phyloP scores from a whole-genome alignment of 2,329 filamentous ascomycete genomes.

The Apiospora hydei region DNA sequence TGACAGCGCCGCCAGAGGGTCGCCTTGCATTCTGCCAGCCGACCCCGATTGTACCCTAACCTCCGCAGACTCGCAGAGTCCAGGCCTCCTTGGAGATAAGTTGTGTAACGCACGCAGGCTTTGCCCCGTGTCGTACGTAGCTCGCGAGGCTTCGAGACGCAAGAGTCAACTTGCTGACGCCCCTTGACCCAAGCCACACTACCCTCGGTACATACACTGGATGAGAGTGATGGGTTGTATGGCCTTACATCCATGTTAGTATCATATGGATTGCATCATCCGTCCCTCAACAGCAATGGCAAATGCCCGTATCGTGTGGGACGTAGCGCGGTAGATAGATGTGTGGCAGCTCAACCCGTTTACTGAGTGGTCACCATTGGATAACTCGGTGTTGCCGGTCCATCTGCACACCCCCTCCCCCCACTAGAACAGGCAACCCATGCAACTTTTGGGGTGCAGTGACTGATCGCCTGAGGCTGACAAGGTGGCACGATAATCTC shows the following conservation, averaged over 20 bases:
- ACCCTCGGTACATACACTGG: neutral
- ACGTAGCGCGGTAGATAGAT: neutral
- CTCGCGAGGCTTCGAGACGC: neutral
- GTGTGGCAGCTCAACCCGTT: neutral
- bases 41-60: neutral
- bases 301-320: neutral
- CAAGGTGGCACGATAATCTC: conserved; percentile 21
- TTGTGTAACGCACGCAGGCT: neutral
- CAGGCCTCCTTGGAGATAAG: neutral
- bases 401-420: neutral
- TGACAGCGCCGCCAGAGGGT: neutral
- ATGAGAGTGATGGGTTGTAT: neutral
- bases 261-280: neutral
- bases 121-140: neutral
- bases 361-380: conserved; percentile 1
- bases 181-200: neutral
- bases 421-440: neutral
- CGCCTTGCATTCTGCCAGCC: conserved; percentile 7
- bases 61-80: neutral
- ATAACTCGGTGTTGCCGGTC: conserved; percentile 8
- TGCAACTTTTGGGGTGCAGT: neutral
- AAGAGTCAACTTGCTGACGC: neutral
- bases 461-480: conserved; percentile 15
- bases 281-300: neutral
- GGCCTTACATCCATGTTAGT: neutral